Percentiles rank a stretch among this genome's conserved stretches.
Conservation (phyloP, 768 basidiomycete genomes). For the Collybia sp. region DNA sequence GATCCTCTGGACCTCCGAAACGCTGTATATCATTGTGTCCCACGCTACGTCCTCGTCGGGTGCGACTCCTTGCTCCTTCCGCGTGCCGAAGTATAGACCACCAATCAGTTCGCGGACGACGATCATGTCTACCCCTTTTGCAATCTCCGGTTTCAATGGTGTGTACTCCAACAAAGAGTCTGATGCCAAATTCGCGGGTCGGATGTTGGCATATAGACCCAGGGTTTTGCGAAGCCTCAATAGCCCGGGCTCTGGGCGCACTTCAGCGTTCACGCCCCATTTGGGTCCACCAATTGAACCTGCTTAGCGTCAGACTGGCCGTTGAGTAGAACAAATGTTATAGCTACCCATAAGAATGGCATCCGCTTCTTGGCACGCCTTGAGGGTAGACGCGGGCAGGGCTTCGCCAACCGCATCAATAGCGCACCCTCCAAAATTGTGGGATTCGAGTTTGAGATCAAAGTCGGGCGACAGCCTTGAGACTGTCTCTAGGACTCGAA, state of each 20-base stretch:
- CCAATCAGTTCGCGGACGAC: constrained; percentile 96
- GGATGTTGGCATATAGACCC: constrained; percentile 96
- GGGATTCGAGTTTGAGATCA: constrained; percentile 67
- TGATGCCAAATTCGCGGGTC: constrained; percentile 92
- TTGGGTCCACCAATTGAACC: constrained; percentile 99
- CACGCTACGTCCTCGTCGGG: constrained; percentile 70
- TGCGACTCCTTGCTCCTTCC: constrained; percentile 76
- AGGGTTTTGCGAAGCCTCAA: constrained; percentile 86
- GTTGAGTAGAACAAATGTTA: background rate
- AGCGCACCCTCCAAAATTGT: constrained; percentile 88
- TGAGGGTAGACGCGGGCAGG: constrained; percentile 77
- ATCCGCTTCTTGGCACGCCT: constrained; percentile 90
- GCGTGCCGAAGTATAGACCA: constrained; percentile 91
- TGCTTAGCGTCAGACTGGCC: constrained; percentile 20
- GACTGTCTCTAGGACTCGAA: constrained; percentile 74
- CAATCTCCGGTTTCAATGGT: constrained; percentile 84
- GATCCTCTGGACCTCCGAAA: constrained; percentile 88
- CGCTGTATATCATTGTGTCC: constrained; percentile 93
- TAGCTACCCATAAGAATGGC: constrained; percentile 89
- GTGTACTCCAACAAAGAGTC: constrained; percentile 84
- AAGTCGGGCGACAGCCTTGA: constrained; percentile 58
- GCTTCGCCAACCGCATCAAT: constrained; percentile 88
- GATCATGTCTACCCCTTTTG: constrained; percentile 83
- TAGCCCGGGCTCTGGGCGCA: constrained; percentile 91
- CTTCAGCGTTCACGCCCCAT: constrained; percentile 87